Evolutionary conservation across 176 grass and related monocot species (phyloP), one percentile per base, ranked within the genome.

Genomic region (Lolium multiflorum): DNA sequence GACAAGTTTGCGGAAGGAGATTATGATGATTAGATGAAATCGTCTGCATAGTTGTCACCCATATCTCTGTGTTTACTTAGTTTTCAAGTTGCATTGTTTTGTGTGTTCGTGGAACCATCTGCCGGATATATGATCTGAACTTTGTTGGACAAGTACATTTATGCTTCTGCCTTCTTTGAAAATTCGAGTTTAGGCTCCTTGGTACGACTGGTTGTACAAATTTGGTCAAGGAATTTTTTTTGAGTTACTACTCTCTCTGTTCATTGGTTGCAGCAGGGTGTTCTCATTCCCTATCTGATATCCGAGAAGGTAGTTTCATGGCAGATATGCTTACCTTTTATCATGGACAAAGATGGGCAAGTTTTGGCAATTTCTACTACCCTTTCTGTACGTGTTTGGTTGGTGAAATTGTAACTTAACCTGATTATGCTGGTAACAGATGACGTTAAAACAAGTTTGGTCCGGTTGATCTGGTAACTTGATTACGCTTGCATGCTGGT

Each of bases 1-100:
- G 87, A 81, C 86, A 98, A 95, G 81, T 95, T 98, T 7, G 87
- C 86, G 16, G 85, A 85, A 10, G 93, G 59, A 54, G 86, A 91
- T 31, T 95, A 93, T 12, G 93, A 93, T 46, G 89, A 54, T 31
- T 95, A 78, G 88, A 81, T 76, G 73, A 76, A 76, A 28, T 10
- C 13, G 14, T 74, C 22, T 74, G 46, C 71, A 24, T 16, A 17
- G 46, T 26, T 74, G 13, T 26, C 46, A 74, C 71, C 46, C 22
- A 9, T 74, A 9, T 50, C 44, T 25, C 13, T 10, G 71, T 25
- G 13, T 5, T 50, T 50, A 49, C 13, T 28, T 74, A 50, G 71
- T 74, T 51, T 74, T 28, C 13, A 49, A 74, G 25, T 74, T 26
- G 21, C 21, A 74, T 74, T 21, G 6, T 16, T 74, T 48, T 72